Base-by-base conservation (phyloP, 139 green algal species). In the Chlamydomonas eustigma region DNA sequence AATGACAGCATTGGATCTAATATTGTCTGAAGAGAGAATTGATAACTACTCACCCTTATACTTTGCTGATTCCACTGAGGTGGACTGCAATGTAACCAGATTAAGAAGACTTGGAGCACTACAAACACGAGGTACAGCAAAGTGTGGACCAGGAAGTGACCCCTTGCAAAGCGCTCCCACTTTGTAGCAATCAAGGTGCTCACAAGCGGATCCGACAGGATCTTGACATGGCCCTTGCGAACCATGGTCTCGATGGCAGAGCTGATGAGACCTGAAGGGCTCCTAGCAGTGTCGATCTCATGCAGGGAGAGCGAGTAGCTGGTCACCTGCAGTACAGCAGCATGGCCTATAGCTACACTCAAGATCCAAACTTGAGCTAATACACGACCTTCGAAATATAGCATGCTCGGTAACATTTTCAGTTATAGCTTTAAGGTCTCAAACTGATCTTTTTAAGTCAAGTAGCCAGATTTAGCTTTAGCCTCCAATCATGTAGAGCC, bases 221-320 rank as follows among this genome's bases (percentile, higher is more conserved):
- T 76, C 50, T 81, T 70, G 63, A 85, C 36, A 71, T 88, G 80
- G 25, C 76, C 34, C 75, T 75, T 72, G 65, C 65, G 65, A 4
- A 88, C 74, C 0, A 77, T 69, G 6, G 64, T 84, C 77, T 89
- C 85, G n/a, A 87, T 73, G 8, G 85, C 82, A 51, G 64, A 81
- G 35, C 79, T 77, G 39, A 83, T 76, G 50, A 83, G 83, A 34
- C 65, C 65, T 12, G 25, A 28, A 6, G 8, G 39, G 65, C 74
- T 75, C 58, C 78, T 70, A 34, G 87, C 78, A 24, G 80, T 87
- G 74, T 90, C 85, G 44, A 90, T 88, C 80, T 90, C 85, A 32
- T 81, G 75, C 70, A 90, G 80, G 3, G 78, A 76, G 22, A 88
- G 70, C n/a, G 51, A 77, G 82, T 88, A 90, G 52, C 50, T 78